Evolutionary conservation across 176 grass and related monocot species (phyloP), one percentile per base, ranked within the genome.

Genomic region (Aegilops tauschii): DNA sequence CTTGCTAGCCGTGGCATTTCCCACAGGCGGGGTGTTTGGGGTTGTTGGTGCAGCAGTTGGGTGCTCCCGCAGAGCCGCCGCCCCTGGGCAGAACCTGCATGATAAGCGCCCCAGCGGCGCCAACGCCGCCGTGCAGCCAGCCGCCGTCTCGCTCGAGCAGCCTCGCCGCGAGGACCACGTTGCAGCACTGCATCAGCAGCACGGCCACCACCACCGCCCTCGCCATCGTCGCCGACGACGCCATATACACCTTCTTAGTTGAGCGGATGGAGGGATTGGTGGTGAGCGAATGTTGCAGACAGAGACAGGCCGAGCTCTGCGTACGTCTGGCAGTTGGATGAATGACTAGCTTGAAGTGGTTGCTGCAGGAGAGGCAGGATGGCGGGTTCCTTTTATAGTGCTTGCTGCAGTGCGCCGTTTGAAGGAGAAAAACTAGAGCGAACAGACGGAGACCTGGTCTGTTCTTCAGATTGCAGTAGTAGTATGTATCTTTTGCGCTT

Each of bases 121-220:
- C 69, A 37, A 39, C 39, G 65, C 16, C 16, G 30, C 65, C 30
- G 9, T 42, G 35, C 20, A 72, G 21, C 69, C 69, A 44, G 0
- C 69, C 36, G 20, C 36, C 35, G 36, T 72, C 42, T 1, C 61
- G 8, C 13, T 6, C 29, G 4, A 84, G 31, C 37, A 73, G 82
- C 59, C 82, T 47, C 39, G 70, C 71, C 18, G 82, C 59, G 1
- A 65, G 27, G 27, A 84, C 21, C 25, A 23, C 18, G 37, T 76
- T 84, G 82, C 82, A 85, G 29, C 61, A 85, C 6, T 85, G 83
- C 73, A 85, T 25, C 21, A 85, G 29, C 71, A 85, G 39, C 12
- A 85, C 72, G 61, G 61, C 61, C 12, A 77, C 8, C 61, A 77
- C 4, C 83, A 56, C 61, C 30, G 12, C 28, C 61, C 7, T 54